phyloP scores from a whole-genome alignment of 192 early-diverging fungal genomes.

The Jimgerdemannia lactiflua region DNA sequence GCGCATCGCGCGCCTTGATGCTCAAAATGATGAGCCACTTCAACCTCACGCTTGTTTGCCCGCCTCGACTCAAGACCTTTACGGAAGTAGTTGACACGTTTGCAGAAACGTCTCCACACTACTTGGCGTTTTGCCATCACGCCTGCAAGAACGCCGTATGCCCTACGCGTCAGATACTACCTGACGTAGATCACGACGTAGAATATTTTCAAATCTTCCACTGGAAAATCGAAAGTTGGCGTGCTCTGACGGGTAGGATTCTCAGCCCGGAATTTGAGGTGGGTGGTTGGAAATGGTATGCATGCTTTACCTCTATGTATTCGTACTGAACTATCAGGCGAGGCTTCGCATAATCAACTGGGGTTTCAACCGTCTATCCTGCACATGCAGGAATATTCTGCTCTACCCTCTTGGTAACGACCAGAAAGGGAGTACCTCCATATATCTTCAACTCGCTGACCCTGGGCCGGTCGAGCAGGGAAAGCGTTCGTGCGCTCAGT shows the following conservation, averaged over 20 bases:
- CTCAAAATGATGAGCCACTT: too few relatives aligned
- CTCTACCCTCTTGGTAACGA: constrained; percentile 90
- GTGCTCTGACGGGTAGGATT: constrained; percentile 31
- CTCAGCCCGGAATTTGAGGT: neutral
- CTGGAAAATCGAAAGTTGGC: neutral
- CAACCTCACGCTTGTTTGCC: too few relatives aligned
- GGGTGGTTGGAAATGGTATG: too few relatives aligned
- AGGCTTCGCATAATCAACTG: neutral
- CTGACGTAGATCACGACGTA: constrained; percentile 27
- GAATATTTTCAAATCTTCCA: constrained; percentile 14
- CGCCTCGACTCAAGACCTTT: too few relatives aligned
- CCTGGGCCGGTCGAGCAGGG: constrained; percentile 46
- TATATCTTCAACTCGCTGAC: constrained; percentile 86
- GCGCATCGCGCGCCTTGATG: too few relatives aligned
- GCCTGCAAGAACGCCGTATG: too few relatives aligned
- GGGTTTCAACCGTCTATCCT: constrained; percentile 46
- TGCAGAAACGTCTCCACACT: too few relatives aligned
- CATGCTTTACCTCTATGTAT: constrained; percentile 23
- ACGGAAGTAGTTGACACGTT: too few relatives aligned
- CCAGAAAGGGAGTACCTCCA: constrained; percentile 59
- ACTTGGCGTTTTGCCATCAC: too few relatives aligned
- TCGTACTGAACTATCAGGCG: neutral
- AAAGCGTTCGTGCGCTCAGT: constrained; percentile 84
- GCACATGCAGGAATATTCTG: constrained; percentile 41
- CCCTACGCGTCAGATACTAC: constrained; percentile 13